Evolutionary conservation across 352 stramenopile species (phyloP), one percentile per base, ranked within the genome.

Genomic region (Phytophthora sansomeana): DNA sequence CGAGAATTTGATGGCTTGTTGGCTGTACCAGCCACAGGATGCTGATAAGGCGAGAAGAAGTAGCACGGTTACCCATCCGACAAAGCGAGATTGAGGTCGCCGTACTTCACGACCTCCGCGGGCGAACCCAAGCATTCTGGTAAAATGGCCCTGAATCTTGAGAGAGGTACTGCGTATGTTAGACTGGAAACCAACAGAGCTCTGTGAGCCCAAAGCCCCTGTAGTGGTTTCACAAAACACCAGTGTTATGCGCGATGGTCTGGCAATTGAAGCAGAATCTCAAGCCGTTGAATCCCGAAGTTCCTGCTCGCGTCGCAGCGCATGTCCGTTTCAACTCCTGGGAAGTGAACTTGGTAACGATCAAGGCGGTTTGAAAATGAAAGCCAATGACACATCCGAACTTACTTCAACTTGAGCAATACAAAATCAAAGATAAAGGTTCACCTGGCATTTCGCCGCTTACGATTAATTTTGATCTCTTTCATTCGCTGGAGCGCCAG

Each of bases 1-100:
- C 17, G 60, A 65, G 33, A 63, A 57, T 3, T 16, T 62, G 53
- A 62, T 46, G 38, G 47, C 39, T 17, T 62, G 59, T 35, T 74
- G 66, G 24, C 60, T 74, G 49, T 74, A 74, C 54, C 55, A 74
- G 2, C 66, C 66, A 14, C 66, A 74, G 16, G 48, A 67, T 28
- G 53, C 66, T 32, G 66, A 66, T 13, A 69, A 16, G 17, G 43
- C 41, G 16, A 74, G 39, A 4, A 74, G 60, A 1, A 62, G 33
- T 42, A 74, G 41, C 21, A 74, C 59, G 17, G 60, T 67, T 8
- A 66, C 35, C 66, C 66, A 74, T 11, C 66, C 60, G 7, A 59
- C 53, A 32, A 69, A 16, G 1, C 41, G 53, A 16, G 53, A 65
- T 42, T 62, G 65, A 28, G 52, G 30, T 41, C 52, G 38, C 1